A percentile compares a stretch with the other conserved stretches of the same genome.
Evolutionary conservation across 495 filamentous ascomycete genomes (phyloP).

Genomic region (Aspergillus indologenus): DNA sequence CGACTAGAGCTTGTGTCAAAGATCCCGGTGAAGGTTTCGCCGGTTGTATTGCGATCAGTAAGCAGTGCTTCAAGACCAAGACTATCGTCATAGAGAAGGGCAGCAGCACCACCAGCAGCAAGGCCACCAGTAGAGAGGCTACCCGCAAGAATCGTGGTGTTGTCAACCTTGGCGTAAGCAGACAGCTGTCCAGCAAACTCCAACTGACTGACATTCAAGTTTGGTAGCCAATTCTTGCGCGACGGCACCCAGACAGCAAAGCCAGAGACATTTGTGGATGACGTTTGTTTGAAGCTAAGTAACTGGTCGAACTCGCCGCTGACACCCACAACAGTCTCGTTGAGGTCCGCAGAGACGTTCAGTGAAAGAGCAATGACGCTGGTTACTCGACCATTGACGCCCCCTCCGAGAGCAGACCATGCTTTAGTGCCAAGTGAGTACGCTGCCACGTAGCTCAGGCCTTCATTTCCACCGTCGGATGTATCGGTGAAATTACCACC

Average conservation of each 20-base stretch:
- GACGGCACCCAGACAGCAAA: slow-evolving; percentile 97
- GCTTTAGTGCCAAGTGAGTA: slow-evolving; percentile 65
- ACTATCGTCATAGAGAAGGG: slow-evolving; percentile 49
- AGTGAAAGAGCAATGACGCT: slow-evolving; percentile 72
- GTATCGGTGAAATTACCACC: slow-evolving; percentile 85
- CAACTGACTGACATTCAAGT: slow-evolving; percentile 63
- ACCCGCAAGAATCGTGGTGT: slow-evolving; percentile 70
- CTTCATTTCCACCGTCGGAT: slow-evolving; percentile 51
- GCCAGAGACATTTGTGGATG: slow-evolving; percentile 59
- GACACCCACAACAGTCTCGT: slow-evolving; percentile 72
- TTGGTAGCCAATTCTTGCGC: slow-evolving; percentile 81
- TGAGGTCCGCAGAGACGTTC: slow-evolving; percentile 68
- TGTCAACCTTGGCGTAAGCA: slow-evolving; percentile 59
- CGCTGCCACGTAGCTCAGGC: slow-evolving; percentile 69
- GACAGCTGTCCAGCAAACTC: slow-evolving; percentile 68
- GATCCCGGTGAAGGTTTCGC: slow-evolving; percentile 69
- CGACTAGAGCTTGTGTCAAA: slow-evolving; percentile 66
- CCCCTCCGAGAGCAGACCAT: slow-evolving; percentile 80
- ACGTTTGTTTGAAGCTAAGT: slow-evolving; percentile 59
- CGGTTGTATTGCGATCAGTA: slow-evolving; percentile 55
- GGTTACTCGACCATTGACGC: slow-evolving; percentile 76
- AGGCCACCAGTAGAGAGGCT: slow-evolving; percentile 69
- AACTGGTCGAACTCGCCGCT: slow-evolving; percentile 78
- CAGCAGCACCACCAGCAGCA: slow-evolving; percentile 65
- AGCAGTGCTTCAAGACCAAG: slow-evolving; percentile 56